Percentiles rank a stretch among this genome's conserved stretches.
These are phyloP conservation scores for Xylaria telfairii DNA, from an alignment of 495 filamentous ascomycete species.

Conservation along the genomic window DNA sequence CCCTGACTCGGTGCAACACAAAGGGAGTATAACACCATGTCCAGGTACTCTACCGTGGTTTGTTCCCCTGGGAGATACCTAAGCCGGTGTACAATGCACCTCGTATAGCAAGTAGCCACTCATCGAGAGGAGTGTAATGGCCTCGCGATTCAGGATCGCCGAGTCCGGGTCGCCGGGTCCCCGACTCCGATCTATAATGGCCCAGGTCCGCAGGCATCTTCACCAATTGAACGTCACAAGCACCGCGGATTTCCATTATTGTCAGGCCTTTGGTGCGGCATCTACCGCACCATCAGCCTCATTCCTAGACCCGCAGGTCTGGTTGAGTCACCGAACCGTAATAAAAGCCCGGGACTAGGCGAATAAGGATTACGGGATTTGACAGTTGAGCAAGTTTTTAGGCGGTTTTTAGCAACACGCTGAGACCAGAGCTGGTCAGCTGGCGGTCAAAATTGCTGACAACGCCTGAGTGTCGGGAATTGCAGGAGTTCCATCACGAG, in stretches of 20 bases:
- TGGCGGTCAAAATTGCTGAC: conserved; percentile 29
- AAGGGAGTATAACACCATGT: background rate
- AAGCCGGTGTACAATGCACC: conserved; percentile 1
- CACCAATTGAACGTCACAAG: background rate
- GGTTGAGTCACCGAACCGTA: conserved; percentile 20
- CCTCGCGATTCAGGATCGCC: background rate
- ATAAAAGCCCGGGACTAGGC: background rate
- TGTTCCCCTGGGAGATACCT: background rate
- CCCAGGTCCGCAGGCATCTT: background rate
- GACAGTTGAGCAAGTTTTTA: conserved; percentile 4
- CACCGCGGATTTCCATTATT: background rate
- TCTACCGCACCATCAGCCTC: conserved; percentile 9
- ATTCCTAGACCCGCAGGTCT: background rate
- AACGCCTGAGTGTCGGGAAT: conserved; percentile 29
- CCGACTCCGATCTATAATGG: background rate
- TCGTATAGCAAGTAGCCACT: conserved; percentile 22
- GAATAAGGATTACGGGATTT: conserved; percentile 22
- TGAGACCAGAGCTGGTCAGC: conserved; percentile 26
- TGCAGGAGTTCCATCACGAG: conserved; percentile 28
- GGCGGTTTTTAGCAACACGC: background rate
- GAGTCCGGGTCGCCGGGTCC: conserved; percentile 6
- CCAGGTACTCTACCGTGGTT: background rate
- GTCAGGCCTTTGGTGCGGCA: background rate
- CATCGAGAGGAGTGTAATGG: background rate
- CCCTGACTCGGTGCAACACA: conserved; percentile 8